phyloP scores from a whole-genome alignment of 2,329 filamentous ascomycete species.

The Chaetomium globosum region DNA sequence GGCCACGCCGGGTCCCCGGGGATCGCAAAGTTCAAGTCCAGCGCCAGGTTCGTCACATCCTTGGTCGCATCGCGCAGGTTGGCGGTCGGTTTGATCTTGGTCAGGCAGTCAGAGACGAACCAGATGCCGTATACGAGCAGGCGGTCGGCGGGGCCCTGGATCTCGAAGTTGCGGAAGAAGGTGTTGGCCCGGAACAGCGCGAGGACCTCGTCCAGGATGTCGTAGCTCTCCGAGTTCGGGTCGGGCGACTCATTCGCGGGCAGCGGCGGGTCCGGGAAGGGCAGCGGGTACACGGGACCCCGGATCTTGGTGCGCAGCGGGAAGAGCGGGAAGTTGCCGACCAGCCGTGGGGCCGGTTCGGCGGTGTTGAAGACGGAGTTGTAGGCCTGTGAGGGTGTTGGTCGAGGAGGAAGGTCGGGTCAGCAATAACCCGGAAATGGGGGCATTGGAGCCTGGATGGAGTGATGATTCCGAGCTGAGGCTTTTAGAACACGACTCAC shows the following conservation, averaged over 20 bases:
- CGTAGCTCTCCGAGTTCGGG: slow-evolving; percentile 88
- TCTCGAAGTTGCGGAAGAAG: slow-evolving; percentile 99
- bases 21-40: slow-evolving; percentile 90
- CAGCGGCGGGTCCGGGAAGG: slow-evolving; percentile 59
- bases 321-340: slow-evolving; percentile 92
- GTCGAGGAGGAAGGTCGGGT: not conserved
- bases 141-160: slow-evolving; percentile 91
- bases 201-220: slow-evolving; percentile 92
- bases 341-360: slow-evolving; percentile 58
- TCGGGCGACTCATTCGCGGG: slow-evolving; percentile 68
- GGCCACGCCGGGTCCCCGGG: slow-evolving; percentile 93
- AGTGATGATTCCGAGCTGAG: slow-evolving; percentile 2
- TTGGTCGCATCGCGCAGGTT: slow-evolving; percentile 62
- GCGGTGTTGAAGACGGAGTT: slow-evolving; percentile 95
- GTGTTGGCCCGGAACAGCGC: slow-evolving; percentile 95
- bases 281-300: slow-evolving; percentile 89
- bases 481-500: slow-evolving; percentile 24
- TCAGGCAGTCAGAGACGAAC: slow-evolving; percentile 87
- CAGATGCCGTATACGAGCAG: slow-evolving; percentile 96
- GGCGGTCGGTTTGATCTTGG: slow-evolving; percentile 80
- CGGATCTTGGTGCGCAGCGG: slow-evolving; percentile 93
- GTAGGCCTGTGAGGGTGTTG: slow-evolving; percentile 68
- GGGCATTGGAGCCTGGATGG: slow-evolving; percentile 3
- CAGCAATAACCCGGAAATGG: not conserved
- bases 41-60: slow-evolving; percentile 85